A percentile compares a stretch with the other conserved stretches of the same genome.
Conservation (phyloP, 2,329 filamentous ascomycete species). For the Bimuria novae-zelandiae region DNA sequence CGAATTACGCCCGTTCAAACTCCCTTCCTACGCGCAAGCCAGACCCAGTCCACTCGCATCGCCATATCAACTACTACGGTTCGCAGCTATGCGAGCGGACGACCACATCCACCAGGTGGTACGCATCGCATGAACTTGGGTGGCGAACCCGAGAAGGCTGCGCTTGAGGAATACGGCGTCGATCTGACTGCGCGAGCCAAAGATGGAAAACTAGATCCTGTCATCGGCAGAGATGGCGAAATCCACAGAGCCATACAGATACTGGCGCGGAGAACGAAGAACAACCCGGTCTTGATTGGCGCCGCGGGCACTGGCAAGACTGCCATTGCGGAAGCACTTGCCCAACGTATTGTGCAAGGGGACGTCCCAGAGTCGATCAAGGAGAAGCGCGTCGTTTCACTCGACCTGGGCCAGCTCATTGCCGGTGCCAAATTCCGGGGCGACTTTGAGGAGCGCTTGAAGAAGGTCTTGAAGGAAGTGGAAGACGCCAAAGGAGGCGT, state of each 20-base stretch:
- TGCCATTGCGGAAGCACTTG: slow-evolving; percentile 87
- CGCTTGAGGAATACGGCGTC: slow-evolving; percentile 87
- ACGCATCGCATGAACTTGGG: slow-evolving; percentile 93
- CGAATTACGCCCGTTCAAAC: slow-evolving; percentile 28
- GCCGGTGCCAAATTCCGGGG: slow-evolving; percentile 94
- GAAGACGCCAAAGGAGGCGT: slow-evolving; percentile 86
- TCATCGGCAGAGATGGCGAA: slow-evolving; percentile 89
- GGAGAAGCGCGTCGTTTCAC: slow-evolving; percentile 83
- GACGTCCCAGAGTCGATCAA: slow-evolving; percentile 97
- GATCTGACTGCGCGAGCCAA: slow-evolving; percentile 85
- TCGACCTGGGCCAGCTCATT: slow-evolving; percentile 91
- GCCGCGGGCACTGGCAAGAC: slow-evolving; percentile 92
- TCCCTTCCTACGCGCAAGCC: slow-evolving; percentile 23
- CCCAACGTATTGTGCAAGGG: slow-evolving; percentile 84
- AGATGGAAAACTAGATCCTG: slow-evolving; percentile 90
- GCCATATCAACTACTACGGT: slow-evolving; percentile 49
- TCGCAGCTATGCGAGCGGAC: slow-evolving; percentile 62
- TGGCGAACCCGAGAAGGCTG: slow-evolving; percentile 76
- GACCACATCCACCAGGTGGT: slow-evolving; percentile 84
- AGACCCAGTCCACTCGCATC: slow-evolving; percentile 5
- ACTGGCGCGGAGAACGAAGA: slow-evolving; percentile 89
- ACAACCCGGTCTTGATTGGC: slow-evolving; percentile 93
- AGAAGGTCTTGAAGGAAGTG: slow-evolving; percentile 88
- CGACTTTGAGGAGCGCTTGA: slow-evolving; percentile 93
- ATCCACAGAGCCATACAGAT: slow-evolving; percentile 96